phyloP scores from a whole-genome alignment of 352 stramenopile genomes.

The Globisporangium sylvaticum region DNA sequence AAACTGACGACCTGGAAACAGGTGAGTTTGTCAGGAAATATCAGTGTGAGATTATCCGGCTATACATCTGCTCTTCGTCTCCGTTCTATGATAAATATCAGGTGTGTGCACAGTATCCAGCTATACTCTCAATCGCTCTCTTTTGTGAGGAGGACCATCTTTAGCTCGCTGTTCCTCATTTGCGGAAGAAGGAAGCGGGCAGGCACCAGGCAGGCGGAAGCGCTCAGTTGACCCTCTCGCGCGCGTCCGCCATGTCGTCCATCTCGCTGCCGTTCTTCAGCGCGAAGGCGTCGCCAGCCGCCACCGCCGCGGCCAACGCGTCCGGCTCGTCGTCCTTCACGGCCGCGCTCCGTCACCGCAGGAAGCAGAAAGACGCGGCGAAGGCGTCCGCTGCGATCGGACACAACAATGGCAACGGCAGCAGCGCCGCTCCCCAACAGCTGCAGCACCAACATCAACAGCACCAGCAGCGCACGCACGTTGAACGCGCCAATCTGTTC shows the following conservation, averaged over 20 bases:
- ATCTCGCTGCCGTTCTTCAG: slow-evolving; percentile 17
- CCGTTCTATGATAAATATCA: background rate
- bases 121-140: background rate
- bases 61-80: background rate
- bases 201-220: background rate
- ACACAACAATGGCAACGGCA: background rate
- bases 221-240: background rate
- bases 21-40: background rate
- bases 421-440: background rate
- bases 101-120: background rate
- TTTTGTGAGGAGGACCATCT: slow-evolving; percentile 1
- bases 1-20: no score
- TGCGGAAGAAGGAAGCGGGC: background rate
- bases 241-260: slow-evolving; percentile 9
- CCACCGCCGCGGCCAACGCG: background rate
- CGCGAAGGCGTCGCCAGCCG: background rate
- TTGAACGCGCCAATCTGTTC: background rate
- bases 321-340: slow-evolving; percentile 13
- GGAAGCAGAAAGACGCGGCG: slow-evolving; percentile 13
- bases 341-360: slow-evolving; percentile 13
- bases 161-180: background rate
- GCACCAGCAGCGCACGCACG: background rate
- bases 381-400: background rate
- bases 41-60: background rate
- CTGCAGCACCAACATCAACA: no score